Evolutionary conservation across 31 red algal species (phyloP).

Genomic region (Porphyra umbilicalis): DNA sequence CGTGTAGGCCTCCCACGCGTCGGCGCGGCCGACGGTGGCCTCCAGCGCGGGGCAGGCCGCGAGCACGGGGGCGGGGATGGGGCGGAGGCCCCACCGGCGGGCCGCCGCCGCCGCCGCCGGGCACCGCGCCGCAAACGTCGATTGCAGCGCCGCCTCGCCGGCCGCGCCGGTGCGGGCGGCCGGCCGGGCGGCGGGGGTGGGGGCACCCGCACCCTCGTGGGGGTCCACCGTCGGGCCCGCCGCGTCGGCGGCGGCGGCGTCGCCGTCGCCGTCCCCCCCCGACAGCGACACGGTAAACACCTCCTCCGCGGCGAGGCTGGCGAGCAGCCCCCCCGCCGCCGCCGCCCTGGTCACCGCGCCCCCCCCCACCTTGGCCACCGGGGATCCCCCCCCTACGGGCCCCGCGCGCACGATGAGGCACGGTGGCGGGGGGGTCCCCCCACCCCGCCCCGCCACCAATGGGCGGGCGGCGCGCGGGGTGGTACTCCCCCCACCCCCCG

Average conservation of each 20-base stretch:
- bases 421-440: no score
- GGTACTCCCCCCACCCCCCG: background rate
- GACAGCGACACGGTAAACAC: background rate
- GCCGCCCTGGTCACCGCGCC: no score
- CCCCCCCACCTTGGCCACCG: no score
- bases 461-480: background rate
- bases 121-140: background rate
- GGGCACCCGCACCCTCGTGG: no score
- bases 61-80: background rate
- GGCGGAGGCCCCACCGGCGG: background rate
- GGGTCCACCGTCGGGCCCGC: no score
- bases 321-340: no score
- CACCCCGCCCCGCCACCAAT: background rate
- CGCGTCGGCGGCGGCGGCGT: no score
- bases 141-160: background rate
- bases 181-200: background rate
- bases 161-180: background rate
- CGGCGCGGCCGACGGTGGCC: background rate
- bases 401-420: no score
- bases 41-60: background rate
- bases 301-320: background rate
- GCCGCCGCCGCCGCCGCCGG: background rate
- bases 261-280: background rate
- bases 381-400: no score
- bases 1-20: background rate